These are phyloP conservation scores for Chimonanthus salicifolius DNA, from an alignment of 164 flowering plant genomes.

Conservation along the genomic window DNA sequence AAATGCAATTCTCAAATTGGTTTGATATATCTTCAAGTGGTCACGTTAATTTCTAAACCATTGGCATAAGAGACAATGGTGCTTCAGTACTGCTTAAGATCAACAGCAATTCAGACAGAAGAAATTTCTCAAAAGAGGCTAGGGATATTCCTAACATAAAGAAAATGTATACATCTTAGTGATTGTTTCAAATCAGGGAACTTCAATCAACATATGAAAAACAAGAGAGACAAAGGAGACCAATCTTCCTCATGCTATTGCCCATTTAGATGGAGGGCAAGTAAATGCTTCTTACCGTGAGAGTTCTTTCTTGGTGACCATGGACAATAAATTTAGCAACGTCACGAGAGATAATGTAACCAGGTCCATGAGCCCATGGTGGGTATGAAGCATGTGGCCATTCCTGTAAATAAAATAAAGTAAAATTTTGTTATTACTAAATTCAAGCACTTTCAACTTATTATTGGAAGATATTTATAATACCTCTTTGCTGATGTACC, in stretches of 20 bases:
- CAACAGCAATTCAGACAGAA: background rate
- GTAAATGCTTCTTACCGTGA: constrained; percentile 35
- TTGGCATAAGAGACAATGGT: background rate
- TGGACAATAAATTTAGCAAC: constrained; percentile 72
- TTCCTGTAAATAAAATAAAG: constrained; percentile 42
- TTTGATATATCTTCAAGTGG: background rate
- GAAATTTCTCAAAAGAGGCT: background rate
- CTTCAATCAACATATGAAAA: background rate
- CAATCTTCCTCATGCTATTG: background rate
- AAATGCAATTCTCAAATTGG: background rate
- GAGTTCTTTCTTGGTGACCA: constrained; percentile 52
- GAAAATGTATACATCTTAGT: background rate
- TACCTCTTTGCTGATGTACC: constrained; percentile 86
- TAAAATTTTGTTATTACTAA: background rate
- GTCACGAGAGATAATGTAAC: constrained; percentile 74
- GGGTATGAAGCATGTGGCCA: constrained; percentile 74
- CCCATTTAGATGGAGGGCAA: background rate
- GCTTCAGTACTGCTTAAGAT: background rate
- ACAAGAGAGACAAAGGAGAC: background rate
- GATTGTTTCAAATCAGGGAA: background rate
- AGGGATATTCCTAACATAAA: background rate
- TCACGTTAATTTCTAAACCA: background rate
- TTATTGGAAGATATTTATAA: background rate
- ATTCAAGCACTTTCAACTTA: background rate
- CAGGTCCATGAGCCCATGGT: constrained; percentile 98